These are phyloP conservation scores for Trichophyton benhamiae DNA, from an alignment of 2,329 filamentous ascomycete genomes.

Conservation along the genomic window DNA sequence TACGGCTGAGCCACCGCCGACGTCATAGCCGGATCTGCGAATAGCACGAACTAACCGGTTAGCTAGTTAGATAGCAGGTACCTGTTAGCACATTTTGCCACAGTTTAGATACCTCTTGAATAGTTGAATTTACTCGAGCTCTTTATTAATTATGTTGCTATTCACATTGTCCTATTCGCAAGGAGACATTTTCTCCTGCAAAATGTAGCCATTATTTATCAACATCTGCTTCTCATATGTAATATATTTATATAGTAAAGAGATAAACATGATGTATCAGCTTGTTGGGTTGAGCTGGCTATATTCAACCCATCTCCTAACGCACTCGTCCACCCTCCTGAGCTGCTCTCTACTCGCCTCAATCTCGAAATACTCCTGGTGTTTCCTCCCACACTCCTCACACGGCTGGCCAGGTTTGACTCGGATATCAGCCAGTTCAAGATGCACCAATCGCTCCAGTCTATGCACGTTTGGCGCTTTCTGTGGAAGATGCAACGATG, in stretches of 20 bases:
- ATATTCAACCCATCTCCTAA: constrained; percentile 79
- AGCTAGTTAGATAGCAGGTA: neutral
- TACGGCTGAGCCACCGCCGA: neutral
- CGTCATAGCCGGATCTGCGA: neutral
- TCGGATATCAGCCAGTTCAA: constrained; percentile 58
- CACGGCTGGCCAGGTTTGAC: constrained; percentile 53
- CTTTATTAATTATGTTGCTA: no score
- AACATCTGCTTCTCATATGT: neutral
- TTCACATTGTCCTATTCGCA: neutral
- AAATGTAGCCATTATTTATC: neutral
- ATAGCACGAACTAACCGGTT: no score
- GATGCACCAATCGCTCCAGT: constrained; percentile 79
- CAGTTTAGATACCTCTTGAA: no score
- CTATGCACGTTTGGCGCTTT: constrained; percentile 68
- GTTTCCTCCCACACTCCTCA: constrained; percentile 65
- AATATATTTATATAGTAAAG: neutral
- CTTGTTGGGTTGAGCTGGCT: constrained; percentile 40
- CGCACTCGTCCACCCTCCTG: constrained; percentile 55
- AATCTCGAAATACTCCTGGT: constrained; percentile 93
- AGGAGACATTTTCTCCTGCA: neutral
- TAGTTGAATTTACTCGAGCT: no score
- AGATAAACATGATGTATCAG: neutral
- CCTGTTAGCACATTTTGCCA: no score
- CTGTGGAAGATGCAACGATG: constrained; percentile 11
- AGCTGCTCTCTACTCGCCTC: constrained; percentile 61